Evolutionary conservation across 2,329 filamentous ascomycete species (phyloP), one percentile per base, ranked within the genome.

Genomic region (Calonectria honghensis): DNA sequence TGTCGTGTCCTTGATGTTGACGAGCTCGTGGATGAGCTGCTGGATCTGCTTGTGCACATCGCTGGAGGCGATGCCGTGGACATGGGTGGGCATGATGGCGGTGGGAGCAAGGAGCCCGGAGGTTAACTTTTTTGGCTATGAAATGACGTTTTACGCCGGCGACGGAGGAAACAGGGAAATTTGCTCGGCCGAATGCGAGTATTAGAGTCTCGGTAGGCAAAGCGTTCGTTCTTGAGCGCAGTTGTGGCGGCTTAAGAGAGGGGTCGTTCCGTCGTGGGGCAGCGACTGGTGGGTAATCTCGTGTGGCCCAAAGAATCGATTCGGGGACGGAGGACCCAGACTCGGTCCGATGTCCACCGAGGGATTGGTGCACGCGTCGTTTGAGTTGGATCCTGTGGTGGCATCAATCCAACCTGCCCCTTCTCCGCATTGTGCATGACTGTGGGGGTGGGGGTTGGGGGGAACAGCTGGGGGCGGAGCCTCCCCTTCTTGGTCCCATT

Each of bases 1-100:
- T 0, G 93, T 94, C 50, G 89, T 90, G 85, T 96, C 94, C 80
- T 92, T 91, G 85, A 96, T 96, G 84, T 94, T 94, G 83, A 96
- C 89, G 52, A 96, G 88, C 81, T 94, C 94, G 81, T 93, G 85
- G 79, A 95, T 95, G 73, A 96, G 88, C 24, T 91, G 88, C 50
- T 91, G 87, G 81, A 96, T 92, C 73, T 91, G 88, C 76, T 83
- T 83, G 81, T 91, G 88, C 74, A 91, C 83, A 71, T 89, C 85
- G 75, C 82, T 82, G 27, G 88, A 83, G 74, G 86, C 85, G 82
- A 90, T 83, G 66, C 87, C 88, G 75, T 89, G 83, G 59, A 87
- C 78, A 75, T 83, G 81, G 59, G 81, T 78, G 48, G 82, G 82
- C 82, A 83, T 83, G 66, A 31, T 78, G 75, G 65, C 57, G 48